phyloP scores from a whole-genome alignment of 2,329 filamentous ascomycete species.

The Colletotrichum liriopes region DNA sequence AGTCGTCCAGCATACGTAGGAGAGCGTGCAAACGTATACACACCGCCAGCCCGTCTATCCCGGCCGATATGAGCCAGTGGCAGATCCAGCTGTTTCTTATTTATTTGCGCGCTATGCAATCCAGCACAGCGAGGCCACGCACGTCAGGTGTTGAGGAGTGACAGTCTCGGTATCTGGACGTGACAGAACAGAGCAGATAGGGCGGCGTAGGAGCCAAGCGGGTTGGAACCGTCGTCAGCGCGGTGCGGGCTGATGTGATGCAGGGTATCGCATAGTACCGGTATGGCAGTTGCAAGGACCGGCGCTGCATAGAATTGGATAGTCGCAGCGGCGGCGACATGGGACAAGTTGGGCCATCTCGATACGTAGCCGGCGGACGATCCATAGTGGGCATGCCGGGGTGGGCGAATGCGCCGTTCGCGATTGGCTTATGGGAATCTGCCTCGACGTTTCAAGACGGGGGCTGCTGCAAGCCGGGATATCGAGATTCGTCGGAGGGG shows the following conservation, averaged over 20 bases:
- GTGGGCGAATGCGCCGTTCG: conserved; percentile 24
- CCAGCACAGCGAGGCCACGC: conserved; percentile 6
- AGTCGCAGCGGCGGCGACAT: conserved; percentile 5
- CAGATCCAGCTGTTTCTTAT: neutral
- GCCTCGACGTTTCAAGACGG: conserved; percentile 41
- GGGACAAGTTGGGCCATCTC: conserved; percentile 31
- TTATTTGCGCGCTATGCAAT: neutral
- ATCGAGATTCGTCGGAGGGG: conserved; percentile 35
- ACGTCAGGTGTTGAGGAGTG: neutral
- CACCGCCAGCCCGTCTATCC: conserved; percentile 14
- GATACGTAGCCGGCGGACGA: conserved; percentile 26
- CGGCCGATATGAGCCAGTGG: neutral
- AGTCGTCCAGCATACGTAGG: neutral
- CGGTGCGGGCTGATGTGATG: conserved; percentile 36
- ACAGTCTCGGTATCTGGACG: neutral
- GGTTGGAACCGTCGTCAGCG: conserved; percentile 16
- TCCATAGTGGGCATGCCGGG: conserved; percentile 11
- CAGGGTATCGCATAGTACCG: conserved; percentile 29
- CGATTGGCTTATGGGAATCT: conserved; percentile 37
- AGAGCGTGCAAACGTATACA: neutral
- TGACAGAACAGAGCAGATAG: conserved; percentile 11
- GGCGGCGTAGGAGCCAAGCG: conserved; percentile 10
- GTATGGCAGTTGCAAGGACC: conserved; percentile 12
- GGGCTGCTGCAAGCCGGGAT: conserved; percentile 39
- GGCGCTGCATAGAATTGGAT: conserved; percentile 9